Evolutionary conservation across 2,329 filamentous ascomycete genomes (phyloP).

Genomic region (Pezicula rhizophila): DNA sequence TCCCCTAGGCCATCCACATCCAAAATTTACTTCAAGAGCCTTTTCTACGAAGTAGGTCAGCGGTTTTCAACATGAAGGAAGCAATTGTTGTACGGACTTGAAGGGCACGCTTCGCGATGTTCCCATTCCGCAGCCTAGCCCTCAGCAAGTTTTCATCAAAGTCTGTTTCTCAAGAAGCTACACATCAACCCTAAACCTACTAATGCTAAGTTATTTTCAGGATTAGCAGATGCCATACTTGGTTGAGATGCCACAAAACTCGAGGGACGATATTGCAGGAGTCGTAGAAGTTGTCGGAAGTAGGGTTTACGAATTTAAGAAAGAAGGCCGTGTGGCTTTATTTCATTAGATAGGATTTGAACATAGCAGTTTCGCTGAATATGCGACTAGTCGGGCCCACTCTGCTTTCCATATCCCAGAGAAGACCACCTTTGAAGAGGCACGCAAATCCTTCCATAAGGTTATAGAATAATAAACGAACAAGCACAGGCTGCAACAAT

Average conservation of each 20-base stretch:
- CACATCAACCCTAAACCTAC: constrained; percentile 3
- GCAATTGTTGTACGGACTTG: constrained; percentile 21
- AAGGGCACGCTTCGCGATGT: constrained; percentile 23
- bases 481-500: constrained; percentile 40
- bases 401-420: constrained; percentile 42
- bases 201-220: neutral
- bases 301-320: constrained; percentile 37
- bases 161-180: constrained; percentile 26
- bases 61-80: constrained; percentile 24
- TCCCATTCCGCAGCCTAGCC: constrained; percentile 24
- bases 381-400: constrained; percentile 48
- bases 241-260: constrained; percentile 14
- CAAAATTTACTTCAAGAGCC: no score
- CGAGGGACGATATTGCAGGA: constrained; percentile 30
- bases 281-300: constrained; percentile 42
- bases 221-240: constrained; percentile 24
- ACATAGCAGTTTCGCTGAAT: constrained; percentile 54
- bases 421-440: constrained; percentile 25
- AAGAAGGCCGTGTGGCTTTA: constrained; percentile 41
- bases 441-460: constrained; percentile 32
- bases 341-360: constrained; percentile 46
- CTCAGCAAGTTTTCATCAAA: constrained; percentile 27
- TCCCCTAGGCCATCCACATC: no score
- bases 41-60: neutral
- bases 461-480: constrained; percentile 18